Base-by-base conservation (phyloP, 2,329 filamentous ascomycete genomes). In the Colletotrichum sp. region DNA sequence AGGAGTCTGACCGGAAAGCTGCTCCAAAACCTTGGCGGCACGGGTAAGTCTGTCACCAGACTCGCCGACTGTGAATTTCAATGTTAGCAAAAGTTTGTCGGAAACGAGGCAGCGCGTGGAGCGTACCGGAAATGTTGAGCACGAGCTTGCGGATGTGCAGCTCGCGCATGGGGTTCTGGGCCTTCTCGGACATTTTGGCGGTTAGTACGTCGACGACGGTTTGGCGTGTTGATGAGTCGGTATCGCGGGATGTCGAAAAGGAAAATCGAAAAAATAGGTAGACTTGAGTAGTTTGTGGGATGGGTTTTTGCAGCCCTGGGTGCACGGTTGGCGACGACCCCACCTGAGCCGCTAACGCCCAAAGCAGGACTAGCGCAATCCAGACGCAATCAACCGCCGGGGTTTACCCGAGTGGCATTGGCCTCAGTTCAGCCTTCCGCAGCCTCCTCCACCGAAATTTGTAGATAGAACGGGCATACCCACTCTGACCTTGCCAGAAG, bases 31-130 rank as follows among this genome's bases (percentile, higher is more conserved):
- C 94, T 99, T 99, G 87, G 97, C 97, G 87, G 97, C 97, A 94
- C 97, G 95, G 84, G 97, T 99, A 87, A 99, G 94, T 94, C 97
- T 98, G 91, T 99, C 97, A 95, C 97, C 97, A 94, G 96, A 98
- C 93, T 99, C 97, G 91, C 97, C 97, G 85, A 99, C 97, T 27
- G 55, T 58, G 34, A 36, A 8, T 27, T 25, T 39, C 2, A 52
- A 6, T 25, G n/a, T 70, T 32, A 69, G 56, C 39, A 12, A 62
- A 8, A 22, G 61, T 9, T 18, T 12, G 34, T 43, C 2, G 10
- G 30, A 25, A 36, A 13, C 18, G 12, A n/a, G 30, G 18, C 30
- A 27, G 22, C 18, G 58, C 13, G 5, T 6, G 13, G 8, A 32
- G 25, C 36, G 34, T 32, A 62, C 74, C 84, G 95, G 43, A 98